Evolutionary conservation across 345 rosid genomes (phyloP), one percentile per base, ranked within the genome.

Genomic region (Fremontodendron californicum): DNA sequence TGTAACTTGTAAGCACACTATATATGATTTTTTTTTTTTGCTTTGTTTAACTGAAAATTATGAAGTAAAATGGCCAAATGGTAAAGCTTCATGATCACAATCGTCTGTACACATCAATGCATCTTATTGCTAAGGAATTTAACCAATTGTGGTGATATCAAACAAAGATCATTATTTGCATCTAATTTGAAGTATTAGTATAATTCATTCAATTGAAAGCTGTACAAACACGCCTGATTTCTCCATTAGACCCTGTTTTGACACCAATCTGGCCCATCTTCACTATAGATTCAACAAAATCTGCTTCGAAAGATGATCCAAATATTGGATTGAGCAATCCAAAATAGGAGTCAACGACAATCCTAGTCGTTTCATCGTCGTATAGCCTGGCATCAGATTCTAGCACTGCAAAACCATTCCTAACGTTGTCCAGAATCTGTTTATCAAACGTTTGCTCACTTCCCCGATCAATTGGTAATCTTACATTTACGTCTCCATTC

Each of bases 381-480:
- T 87, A 85, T 39, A 94, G 90, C 78, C 86, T 86, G 1, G 97
- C 91, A 40, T 94, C 96, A 0, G 98, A 90, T 76, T 90, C 86
- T 23, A 94, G 79, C 37, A 94, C 92, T 0, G 96, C 97, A 9
- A 87, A 81, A 2, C 98, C 96, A n/a, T 84, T 75, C 60, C 80
- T 79, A 25, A 92, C 85, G 78, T 94, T 92, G 9, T 54, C 82
- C 21, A 94, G 74, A 71, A 94, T 90, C 71, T 82, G 89, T 67
- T 88, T 85, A 74, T 92, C 92, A 31, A 92, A 91, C 12, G 65
- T 61, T 10, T 39, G 80, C 23, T 82, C 91, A 35, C 88, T 88
- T 13, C 84, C 75, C 49, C 81, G 88, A 70, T 94, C 98, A 2
- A 92, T 85, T 11, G 90, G 79, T 25, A 92, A 13, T 45, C 94